Percentiles rank a stretch among this genome's conserved stretches.
These are phyloP conservation scores for Sphaerulina vaccinii DNA, from an alignment of 2,329 filamentous ascomycete species.

Conservation along the genomic window DNA sequence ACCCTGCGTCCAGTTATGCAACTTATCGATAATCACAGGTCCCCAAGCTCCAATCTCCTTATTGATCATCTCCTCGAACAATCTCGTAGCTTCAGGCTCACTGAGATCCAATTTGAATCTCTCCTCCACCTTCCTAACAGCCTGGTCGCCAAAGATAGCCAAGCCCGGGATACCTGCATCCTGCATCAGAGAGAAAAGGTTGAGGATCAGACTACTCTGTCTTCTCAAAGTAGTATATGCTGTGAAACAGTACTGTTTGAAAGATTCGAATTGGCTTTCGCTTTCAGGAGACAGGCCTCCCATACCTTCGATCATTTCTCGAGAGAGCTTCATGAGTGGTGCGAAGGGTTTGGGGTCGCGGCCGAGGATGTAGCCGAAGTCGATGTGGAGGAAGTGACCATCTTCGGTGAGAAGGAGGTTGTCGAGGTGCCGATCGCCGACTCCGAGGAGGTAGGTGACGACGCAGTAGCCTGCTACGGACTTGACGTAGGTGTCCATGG, in stretches of 20 bases:
- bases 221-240: slow-evolving; percentile 90
- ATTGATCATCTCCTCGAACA: slow-evolving; percentile 86
- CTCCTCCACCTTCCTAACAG: slow-evolving; percentile 91
- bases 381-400: slow-evolving; percentile 95
- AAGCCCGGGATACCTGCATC: slow-evolving; percentile 97
- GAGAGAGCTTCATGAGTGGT: slow-evolving; percentile 92
- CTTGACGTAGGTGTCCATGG: slow-evolving; percentile 91
- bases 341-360: slow-evolving; percentile 97
- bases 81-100: slow-evolving; percentile 86
- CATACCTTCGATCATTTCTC: slow-evolving; percentile 99
- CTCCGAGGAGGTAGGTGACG: slow-evolving; percentile 94
- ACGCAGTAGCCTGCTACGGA: slow-evolving; percentile 98
- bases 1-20: slow-evolving; percentile 91
- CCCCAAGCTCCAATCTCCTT: slow-evolving; percentile 87
- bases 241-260: slow-evolving; percentile 94
- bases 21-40: slow-evolving; percentile 88
- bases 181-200: slow-evolving; percentile 94
- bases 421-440: slow-evolving; percentile 92
- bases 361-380: slow-evolving; percentile 97
- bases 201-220: slow-evolving; percentile 85
- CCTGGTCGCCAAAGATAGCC: slow-evolving; percentile 72
- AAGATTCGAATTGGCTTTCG: slow-evolving; percentile 69
- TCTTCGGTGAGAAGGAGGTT: slow-evolving; percentile 88
- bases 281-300: slow-evolving; percentile 58
- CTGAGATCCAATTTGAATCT: slow-evolving; percentile 86